Evolutionary conservation across 257 asterid genomes (phyloP), one percentile per base, ranked within the genome.

Genomic region (Ilex aquifolium): DNA sequence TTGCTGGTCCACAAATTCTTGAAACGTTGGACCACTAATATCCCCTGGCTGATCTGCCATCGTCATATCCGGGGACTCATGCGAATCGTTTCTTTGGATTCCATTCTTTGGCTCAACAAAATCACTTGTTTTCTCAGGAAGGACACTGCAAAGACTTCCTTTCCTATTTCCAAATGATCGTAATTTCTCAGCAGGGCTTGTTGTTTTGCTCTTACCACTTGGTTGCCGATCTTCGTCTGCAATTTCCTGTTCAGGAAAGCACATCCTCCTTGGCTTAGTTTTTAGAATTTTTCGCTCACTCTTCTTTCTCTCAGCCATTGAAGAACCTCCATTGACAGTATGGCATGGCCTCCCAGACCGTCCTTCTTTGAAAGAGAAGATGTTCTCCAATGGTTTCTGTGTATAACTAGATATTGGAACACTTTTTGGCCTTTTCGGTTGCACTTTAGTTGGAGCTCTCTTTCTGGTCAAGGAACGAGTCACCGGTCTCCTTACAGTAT

Each of bases 381-480:
- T 56, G 55, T 70, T 76, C 75, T 74, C 80, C 65, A 67, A 7
- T n/a, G 57, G 57, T 16, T 53, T 10, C 10, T 3, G n/a, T 53
- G 14, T 46, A 46, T 46, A 10, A 46, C 14, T 61, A 16, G 69
- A 42, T 61, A 63, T 77, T 70, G 76, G 53, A 56, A 46, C 13
- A 11, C 79, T 74, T 61, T 71, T 79, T 51, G 49, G 57, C 55
- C 72, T 77, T 51, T 46, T 64, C 52, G 42, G 52, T 61, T 68
- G 72, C 65, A 62, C 69, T 78, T 54, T 78, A 59, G 72, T 69
- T 66, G 76, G 66, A 74, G 76, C 72, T 74, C 72, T 82, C 74
- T 73, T 85, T 64, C 71, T 64, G 63, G 76, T 39, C 68, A 77
- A 74, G 70, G 85, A 77, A 52, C 78, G 84, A 68, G 86, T 83